These are phyloP conservation scores for Cryptococcus depauperatus DNA, from an alignment of 1,284 basidiomycete genomes.

Conservation along the genomic window DNA sequence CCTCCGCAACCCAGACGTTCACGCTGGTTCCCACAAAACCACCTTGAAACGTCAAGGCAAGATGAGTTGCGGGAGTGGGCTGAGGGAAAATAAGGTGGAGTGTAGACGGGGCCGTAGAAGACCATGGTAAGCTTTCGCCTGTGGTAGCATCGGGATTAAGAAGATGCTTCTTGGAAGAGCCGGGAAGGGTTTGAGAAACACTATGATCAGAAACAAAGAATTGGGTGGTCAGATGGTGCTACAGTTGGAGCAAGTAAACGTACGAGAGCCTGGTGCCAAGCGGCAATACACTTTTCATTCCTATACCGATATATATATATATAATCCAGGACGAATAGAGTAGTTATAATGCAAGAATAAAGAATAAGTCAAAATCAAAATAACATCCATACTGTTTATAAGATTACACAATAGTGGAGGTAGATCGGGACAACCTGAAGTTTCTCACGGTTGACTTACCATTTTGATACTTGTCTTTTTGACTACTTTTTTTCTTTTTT, in stretches of 20 bases:
- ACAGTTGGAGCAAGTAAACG: too few species aligned
- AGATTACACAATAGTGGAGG: too few species aligned
- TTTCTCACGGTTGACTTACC: too few species aligned
- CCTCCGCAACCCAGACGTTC: slow-evolving; percentile 28
- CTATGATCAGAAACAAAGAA: slow-evolving; percentile 8
- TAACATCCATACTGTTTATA: too few species aligned
- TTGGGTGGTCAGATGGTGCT: background rate
- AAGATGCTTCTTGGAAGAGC: slow-evolving; percentile 25
- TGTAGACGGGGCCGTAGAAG: slow-evolving; percentile 29
- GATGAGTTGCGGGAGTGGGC: slow-evolving; percentile 26
- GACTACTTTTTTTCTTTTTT: too few species aligned
- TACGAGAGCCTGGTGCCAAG: slow-evolving; percentile 20
- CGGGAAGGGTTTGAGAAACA: slow-evolving; percentile 21
- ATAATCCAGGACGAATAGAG: too few species aligned
- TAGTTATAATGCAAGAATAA: too few species aligned
- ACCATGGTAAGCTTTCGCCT: slow-evolving; percentile 28
- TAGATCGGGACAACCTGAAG: too few species aligned
- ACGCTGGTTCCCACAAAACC: slow-evolving; percentile 40
- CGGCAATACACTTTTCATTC: background rate
- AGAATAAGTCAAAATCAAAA: too few species aligned
- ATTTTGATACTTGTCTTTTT: too few species aligned
- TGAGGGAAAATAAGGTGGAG: slow-evolving; percentile 34
- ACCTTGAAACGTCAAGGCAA: slow-evolving; percentile 44
- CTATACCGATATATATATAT: too few species aligned
- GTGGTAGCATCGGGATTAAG: slow-evolving; percentile 11